Percentiles rank a stretch among this genome's conserved stretches.
Conservation (phyloP, 202 grass and related monocot species). For the Saccharum hybrid region DNA sequence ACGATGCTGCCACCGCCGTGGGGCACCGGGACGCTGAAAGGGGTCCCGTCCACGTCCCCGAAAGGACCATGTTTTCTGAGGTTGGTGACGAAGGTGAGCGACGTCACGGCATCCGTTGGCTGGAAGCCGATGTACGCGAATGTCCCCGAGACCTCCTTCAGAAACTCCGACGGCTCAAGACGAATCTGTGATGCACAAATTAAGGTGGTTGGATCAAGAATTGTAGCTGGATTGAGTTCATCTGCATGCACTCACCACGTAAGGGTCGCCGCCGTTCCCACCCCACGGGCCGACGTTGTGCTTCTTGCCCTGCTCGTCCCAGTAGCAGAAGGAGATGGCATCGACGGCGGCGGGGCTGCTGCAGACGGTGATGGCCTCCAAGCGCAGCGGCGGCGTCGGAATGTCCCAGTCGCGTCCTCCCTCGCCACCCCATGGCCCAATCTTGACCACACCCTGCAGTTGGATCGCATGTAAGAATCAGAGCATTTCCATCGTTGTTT, state of each 20-base stretch:
- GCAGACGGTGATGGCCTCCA: not conserved
- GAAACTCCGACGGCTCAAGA: not conserved
- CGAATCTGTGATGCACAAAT: not conserved
- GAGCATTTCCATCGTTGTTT: not conserved
- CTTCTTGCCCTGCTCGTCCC: not conserved
- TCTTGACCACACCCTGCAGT: not conserved
- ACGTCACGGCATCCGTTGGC: not conserved
- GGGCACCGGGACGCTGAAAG: not conserved
- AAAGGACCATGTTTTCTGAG: not conserved
- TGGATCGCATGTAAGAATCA: not conserved
- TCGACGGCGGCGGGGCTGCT: conserved; percentile 1
- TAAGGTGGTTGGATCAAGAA: not conserved
- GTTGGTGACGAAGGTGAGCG: conserved; percentile 17
- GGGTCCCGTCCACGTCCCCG: not conserved
- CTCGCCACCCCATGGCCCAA: not conserved
- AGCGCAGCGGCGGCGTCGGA: not conserved
- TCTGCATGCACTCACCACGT: not conserved
- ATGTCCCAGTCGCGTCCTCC: not conserved
- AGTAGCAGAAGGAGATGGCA: not conserved
- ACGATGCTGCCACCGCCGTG: not conserved
- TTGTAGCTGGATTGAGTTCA: too few relatives aligned
- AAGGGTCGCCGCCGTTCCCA: not conserved
- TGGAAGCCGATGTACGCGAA: not conserved
- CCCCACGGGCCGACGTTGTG: not conserved
- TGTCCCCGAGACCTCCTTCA: conserved; percentile 2